These are phyloP conservation scores for Termitomyces sp. DNA, from an alignment of 768 basidiomycete species.

Conservation along the genomic window DNA sequence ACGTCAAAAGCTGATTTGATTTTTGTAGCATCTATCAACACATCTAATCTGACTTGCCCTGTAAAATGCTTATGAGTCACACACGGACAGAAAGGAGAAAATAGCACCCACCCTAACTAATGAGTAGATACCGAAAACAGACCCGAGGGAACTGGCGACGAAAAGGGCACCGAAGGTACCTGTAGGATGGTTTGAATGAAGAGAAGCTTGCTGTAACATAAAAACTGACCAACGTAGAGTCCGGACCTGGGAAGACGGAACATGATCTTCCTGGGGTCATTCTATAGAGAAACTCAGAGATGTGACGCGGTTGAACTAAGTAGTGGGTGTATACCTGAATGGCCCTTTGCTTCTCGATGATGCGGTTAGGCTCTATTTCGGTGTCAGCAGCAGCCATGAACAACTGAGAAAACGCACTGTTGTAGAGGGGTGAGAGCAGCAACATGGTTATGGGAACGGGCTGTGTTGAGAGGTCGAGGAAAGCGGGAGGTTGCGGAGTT, in stretches of 20 bases:
- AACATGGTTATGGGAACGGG: conserved; percentile 31
- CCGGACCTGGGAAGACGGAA: conserved; percentile 55
- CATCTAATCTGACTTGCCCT: conserved; percentile 16
- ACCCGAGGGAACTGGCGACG: conserved; percentile 46
- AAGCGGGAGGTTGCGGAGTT: conserved; percentile 40
- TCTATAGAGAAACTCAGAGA: conserved; percentile 20
- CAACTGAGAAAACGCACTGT: conserved; percentile 41
- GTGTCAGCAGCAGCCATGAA: not conserved
- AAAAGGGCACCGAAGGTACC: conserved; percentile 52
- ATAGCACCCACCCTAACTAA: conserved; percentile 35
- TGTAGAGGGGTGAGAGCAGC: conserved; percentile 52
- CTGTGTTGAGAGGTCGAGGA: conserved; percentile 14
- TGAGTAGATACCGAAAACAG: conserved; percentile 41
- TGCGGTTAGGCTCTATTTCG: conserved; percentile 50
- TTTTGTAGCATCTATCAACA: conserved; percentile 8
- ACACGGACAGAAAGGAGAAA: not conserved
- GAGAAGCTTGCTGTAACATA: not conserved
- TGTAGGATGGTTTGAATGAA: not conserved
- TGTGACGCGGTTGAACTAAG: conserved; percentile 6
- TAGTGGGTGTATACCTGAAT: conserved; percentile 48
- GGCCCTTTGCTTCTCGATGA: conserved; percentile 58
- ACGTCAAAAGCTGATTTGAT: not conserved
- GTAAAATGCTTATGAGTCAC: not conserved
- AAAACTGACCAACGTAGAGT: conserved; percentile 54
- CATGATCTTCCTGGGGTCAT: conserved; percentile 47